These are phyloP conservation scores for Sporothrix mexicana DNA, from an alignment of 2,329 filamentous ascomycete species.

Conservation along the genomic window DNA sequence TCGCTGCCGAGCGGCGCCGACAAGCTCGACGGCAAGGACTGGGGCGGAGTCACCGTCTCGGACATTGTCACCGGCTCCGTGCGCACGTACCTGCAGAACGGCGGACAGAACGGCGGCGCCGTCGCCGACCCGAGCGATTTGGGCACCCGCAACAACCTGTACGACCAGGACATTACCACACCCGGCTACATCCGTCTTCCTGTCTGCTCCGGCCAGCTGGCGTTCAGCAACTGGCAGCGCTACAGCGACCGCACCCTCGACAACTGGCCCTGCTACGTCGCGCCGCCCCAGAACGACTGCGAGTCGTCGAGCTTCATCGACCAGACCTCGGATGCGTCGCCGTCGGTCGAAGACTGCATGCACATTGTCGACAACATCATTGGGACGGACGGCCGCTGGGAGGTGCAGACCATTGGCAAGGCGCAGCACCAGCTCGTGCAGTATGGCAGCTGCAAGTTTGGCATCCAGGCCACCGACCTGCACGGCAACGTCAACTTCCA, in stretches of 20 bases:
- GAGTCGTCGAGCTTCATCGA: slow-evolving; percentile 44
- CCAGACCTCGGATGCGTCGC: slow-evolving; percentile 46
- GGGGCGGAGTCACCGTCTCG: slow-evolving; percentile 40
- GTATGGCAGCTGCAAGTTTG: slow-evolving; percentile 45
- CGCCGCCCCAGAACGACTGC: slow-evolving; percentile 41
- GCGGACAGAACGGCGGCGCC: slow-evolving; percentile 43
- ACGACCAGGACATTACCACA: slow-evolving; percentile 43
- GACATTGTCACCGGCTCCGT: slow-evolving; percentile 43
- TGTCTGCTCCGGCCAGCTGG: slow-evolving; percentile 47
- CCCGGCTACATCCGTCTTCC: slow-evolving; percentile 48
- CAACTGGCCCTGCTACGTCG: slow-evolving; percentile 46
- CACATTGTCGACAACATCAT: slow-evolving; percentile 46
- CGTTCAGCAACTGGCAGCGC: slow-evolving; percentile 45
- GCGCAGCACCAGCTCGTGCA: slow-evolving; percentile 41
- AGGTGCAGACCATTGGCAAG: slow-evolving; percentile 34
- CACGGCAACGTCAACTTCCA: slow-evolving; percentile 43
- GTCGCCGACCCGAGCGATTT: slow-evolving; percentile 40
- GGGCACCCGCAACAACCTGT: slow-evolving; percentile 39
- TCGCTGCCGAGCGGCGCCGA: slow-evolving; percentile 42
- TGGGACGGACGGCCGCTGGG: slow-evolving; percentile 36
- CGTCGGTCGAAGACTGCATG: slow-evolving; percentile 45
- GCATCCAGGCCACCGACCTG: slow-evolving; percentile 40
- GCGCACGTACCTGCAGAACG: slow-evolving; percentile 42
- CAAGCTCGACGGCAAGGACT: slow-evolving; percentile 39
- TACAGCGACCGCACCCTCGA: slow-evolving; percentile 37